A percentile compares a stretch with the other conserved stretches of the same genome.
Evolutionary conservation across 371 early-diverging fungal genomes (phyloP).

Genomic region (Sporodiniella umbellata): DNA sequence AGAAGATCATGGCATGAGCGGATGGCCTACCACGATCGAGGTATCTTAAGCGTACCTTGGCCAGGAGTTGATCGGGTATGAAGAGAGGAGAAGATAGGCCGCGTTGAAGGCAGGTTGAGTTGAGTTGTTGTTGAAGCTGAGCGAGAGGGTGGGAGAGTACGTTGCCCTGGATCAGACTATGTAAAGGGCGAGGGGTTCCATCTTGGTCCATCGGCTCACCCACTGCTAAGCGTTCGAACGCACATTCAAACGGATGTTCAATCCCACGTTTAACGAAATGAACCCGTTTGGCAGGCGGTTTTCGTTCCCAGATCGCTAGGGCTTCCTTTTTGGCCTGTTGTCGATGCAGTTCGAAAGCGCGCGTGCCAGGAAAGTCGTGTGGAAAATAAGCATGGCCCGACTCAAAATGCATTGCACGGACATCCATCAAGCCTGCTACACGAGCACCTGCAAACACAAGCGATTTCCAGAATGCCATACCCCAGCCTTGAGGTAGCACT

Average conservation of each 20-base stretch:
- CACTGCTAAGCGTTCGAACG: constrained; percentile 32
- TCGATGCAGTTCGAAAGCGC: constrained; percentile 44
- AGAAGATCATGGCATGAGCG: constrained; percentile 51
- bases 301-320: constrained; percentile 46
- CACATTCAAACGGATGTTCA: constrained; percentile 59
- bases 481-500: constrained; percentile 80
- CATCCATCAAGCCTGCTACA: constrained; percentile 62
- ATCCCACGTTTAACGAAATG: constrained; percentile 65
- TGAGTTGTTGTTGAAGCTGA: no score
- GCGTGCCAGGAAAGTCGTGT: constrained; percentile 55
- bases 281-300: constrained; percentile 70
- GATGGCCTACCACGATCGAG: constrained; percentile 50
- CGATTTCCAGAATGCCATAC: constrained; percentile 84
- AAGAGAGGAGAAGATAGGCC: no score
- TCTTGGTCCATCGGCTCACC: constrained; percentile 13
- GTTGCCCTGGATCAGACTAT: no score
- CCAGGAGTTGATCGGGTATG: constrained; percentile 26
- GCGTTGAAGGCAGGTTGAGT: no score
- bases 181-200: no score
- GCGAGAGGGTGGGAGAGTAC: no score
- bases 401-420: constrained; percentile 57
- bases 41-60: constrained; percentile 45
- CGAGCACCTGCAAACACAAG: constrained; percentile 88
- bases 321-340: constrained; percentile 20
- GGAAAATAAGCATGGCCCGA: constrained; percentile 55